A percentile compares a stretch with the other conserved stretches of the same genome.
These are phyloP conservation scores for Ganoderma meredithae DNA, from an alignment of 1,284 basidiomycete species.

Conservation along the genomic window DNA sequence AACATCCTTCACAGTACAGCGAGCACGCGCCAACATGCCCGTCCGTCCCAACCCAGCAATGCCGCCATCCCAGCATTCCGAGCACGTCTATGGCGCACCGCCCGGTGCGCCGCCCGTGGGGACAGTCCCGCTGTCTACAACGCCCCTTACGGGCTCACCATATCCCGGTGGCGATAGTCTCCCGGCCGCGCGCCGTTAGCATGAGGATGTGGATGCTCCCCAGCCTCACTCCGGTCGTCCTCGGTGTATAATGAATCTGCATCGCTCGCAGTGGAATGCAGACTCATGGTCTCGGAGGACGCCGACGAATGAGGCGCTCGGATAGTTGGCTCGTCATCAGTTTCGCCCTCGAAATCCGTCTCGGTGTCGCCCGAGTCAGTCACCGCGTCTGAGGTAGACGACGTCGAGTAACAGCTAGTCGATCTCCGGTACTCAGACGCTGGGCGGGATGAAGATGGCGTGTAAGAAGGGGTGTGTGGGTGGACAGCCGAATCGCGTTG, in stretches of 20 bases:
- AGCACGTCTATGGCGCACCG: constrained; percentile 28
- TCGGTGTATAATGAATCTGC: constrained; percentile 40
- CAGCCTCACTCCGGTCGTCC: constrained; percentile 34
- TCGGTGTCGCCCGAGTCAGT: constrained; percentile 51
- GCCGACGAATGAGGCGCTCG: constrained; percentile 53
- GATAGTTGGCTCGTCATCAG: constrained; percentile 82
- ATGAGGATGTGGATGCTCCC: constrained; percentile 21
- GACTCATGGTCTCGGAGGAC: constrained; percentile 47
- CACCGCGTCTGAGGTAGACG: constrained; percentile 42
- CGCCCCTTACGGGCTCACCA: constrained; percentile 36
- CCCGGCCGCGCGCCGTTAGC: constrained; percentile 25
- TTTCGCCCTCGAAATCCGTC: constrained; percentile 61
- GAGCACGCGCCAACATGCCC: constrained; percentile 3
- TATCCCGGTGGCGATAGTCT: constrained; percentile 31
- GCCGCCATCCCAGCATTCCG: constrained; percentile 18
- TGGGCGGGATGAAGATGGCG: constrained; percentile 34
- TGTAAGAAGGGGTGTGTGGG: constrained; percentile 17
- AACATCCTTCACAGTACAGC: constrained; percentile 22
- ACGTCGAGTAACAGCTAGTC: constrained; percentile 35
- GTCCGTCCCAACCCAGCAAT: constrained; percentile 13
- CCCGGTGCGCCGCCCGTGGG: constrained; percentile 19
- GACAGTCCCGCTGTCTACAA: constrained; percentile 16
- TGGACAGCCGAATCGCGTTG: constrained; percentile 17
- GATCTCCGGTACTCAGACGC: constrained; percentile 34
- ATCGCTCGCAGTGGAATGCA: constrained; percentile 43